A percentile compares a stretch with the other conserved stretches of the same genome.
These are phyloP conservation scores for Dillenia suffruticosa DNA, from an alignment of 164 flowering plant species.

Conservation along the genomic window DNA sequence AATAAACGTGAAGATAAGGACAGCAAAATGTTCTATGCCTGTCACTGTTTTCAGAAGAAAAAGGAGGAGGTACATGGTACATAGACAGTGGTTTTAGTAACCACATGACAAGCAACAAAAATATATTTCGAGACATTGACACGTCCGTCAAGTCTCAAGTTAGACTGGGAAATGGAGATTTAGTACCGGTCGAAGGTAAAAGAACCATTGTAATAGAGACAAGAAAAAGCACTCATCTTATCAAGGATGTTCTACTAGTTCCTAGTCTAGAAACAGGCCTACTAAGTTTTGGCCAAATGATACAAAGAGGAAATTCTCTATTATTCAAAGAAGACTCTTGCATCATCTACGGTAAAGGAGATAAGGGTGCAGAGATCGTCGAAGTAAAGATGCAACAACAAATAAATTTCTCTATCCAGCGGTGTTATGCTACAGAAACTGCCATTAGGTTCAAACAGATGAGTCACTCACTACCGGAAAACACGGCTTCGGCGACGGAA, in stretches of 20 bases:
- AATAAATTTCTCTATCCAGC: too few relatives aligned
- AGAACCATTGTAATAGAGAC: not conserved
- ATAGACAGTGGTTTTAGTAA: not conserved
- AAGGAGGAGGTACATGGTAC: too few relatives aligned
- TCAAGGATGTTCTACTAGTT: not conserved
- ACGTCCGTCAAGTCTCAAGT: not conserved
- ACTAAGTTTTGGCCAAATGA: not conserved
- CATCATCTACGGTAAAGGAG: not conserved
- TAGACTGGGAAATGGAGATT: not conserved
- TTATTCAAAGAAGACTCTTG: not conserved
- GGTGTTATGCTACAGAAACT: not conserved
- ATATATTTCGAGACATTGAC: not conserved
- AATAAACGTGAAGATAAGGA: not conserved
- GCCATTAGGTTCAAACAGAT: not conserved
- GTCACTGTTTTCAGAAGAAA: not conserved
- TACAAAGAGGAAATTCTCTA: not conserved
- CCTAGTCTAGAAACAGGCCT: not conserved
- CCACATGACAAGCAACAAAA: conserved; percentile 1
- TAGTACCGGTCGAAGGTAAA: not conserved
- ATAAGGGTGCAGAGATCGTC: too few relatives aligned
- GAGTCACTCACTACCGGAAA: too few relatives aligned
- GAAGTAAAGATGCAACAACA: too few relatives aligned
- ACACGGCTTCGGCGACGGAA: too few relatives aligned
- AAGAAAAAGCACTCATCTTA: not conserved
- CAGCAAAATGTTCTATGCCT: not conserved